Evolutionary conservation across 225 moss, liverwort and hornwort genomes (phyloP), one percentile per base, ranked within the genome.

Genomic region (Straminergon stramineum): DNA sequence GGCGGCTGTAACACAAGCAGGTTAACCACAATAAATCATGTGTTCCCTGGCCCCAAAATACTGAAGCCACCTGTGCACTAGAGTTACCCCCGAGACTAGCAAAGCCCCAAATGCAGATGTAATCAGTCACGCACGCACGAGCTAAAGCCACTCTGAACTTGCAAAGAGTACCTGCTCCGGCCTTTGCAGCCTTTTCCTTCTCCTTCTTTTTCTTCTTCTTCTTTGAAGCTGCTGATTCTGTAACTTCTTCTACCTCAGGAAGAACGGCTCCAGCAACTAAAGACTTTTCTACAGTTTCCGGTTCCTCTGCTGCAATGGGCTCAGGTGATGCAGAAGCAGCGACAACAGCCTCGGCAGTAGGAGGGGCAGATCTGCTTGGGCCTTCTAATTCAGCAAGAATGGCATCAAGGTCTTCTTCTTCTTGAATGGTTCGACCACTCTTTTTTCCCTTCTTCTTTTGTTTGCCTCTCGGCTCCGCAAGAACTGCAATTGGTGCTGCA

Each of bases 201-300:
- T 95, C 95, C 85, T 95, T 95, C 88, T 97, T 99, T 86, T 99
- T 99, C 87, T 99, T 99, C 88, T 99, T 99, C 75, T 99, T 99
- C 93, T 97, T 99, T 23, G 99, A 91, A 83, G 99, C 96, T 39
- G 99, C 99, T 90, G 99, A 99, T 91, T 99, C 97, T 74, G 91
- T 90, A 22, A 91, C 93, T 88, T 96, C 97, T 90, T 96, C 96
- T 27, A 84, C 88, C 84, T 97, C 98, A 88, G 93, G 91, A 77
- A 82, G 24, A 70, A 78, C 87, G 65, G 69, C 85, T 75, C 60
- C 90, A 41, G 89, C 82, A 79, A 87, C 69, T 75, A 45, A 48
- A 74, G 93, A 78, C 66, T 85, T 91, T 71, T 90, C 91, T 43
- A 51, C 82, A 34, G 69, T 73, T 82, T 82, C 79, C 62, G 84